These are phyloP conservation scores for Colletotrichum sp. DNA, from an alignment of 2,329 filamentous ascomycete species.

Conservation along the genomic window DNA sequence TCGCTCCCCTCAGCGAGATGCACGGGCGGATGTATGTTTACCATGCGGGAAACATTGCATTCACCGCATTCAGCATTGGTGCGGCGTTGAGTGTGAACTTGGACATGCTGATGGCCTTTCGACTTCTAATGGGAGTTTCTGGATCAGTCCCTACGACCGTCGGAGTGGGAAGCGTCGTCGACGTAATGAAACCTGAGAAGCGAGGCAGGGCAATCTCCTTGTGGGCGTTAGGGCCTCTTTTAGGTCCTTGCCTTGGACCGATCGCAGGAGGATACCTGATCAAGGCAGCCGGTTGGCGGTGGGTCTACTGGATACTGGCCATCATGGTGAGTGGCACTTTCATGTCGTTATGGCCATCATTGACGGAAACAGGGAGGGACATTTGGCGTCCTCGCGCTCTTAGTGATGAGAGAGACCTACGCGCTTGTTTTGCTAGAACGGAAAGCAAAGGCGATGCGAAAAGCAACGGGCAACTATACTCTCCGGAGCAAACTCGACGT, in stretches of 20 bases:
- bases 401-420: conserved; percentile 49
- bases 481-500: conserved; percentile 45
- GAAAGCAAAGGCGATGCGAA: conserved; percentile 45
- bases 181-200: conserved; percentile 50
- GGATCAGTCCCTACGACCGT: conserved; percentile 50
- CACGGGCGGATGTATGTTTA: conserved; percentile 64
- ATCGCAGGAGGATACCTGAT: conserved; percentile 43
- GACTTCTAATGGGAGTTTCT: conserved; percentile 49
- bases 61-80: conserved; percentile 44
- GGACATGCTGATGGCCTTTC: conserved; percentile 49
- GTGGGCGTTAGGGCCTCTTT: conserved; percentile 53
- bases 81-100: conserved; percentile 43
- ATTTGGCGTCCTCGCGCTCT: conserved; percentile 37
- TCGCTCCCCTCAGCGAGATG: conserved; percentile 76
- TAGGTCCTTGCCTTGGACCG: conserved; percentile 54
- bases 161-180: conserved; percentile 56
- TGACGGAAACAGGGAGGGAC: conserved; percentile 28
- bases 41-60: conserved; percentile 43
- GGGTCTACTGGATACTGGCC: conserved; percentile 54
- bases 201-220: conserved; percentile 54
- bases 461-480: conserved; percentile 43
- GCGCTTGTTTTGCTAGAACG: conserved; percentile 41
- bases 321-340: conserved; percentile 43
- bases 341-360: not conserved
- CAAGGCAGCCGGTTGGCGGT: conserved; percentile 49